These are phyloP conservation scores for Phytopythium kandeliae DNA, from an alignment of 352 stramenopile genomes.

Conservation along the genomic window DNA sequence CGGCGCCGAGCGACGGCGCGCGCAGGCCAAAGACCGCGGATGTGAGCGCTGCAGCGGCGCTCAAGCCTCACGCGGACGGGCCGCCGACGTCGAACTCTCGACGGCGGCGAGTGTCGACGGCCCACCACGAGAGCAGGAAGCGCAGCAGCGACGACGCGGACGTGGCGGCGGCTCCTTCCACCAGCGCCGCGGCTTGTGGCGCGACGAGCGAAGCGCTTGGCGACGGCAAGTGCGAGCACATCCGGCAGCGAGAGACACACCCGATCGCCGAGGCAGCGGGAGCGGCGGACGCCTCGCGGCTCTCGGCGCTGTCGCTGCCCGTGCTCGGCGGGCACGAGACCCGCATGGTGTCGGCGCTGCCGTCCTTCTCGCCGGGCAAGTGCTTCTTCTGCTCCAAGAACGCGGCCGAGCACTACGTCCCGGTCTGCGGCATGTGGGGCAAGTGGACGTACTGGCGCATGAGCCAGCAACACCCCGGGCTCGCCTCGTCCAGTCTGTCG, in stretches of 20 bases:
- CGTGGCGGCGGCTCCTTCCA: too few relatives aligned
- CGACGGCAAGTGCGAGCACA: neutral
- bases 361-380: conserved; percentile 74
- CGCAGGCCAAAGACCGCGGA: neutral
- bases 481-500: conserved; percentile 10
- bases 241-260: neutral
- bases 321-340: neutral
- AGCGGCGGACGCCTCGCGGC: neutral
- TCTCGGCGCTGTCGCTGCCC: neutral
- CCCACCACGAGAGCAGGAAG: neutral
- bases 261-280: neutral
- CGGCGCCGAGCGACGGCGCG: neutral
- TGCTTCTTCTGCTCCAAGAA: conserved; percentile 87
- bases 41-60: neutral
- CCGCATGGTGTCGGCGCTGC: conserved; percentile 65
- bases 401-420: conserved; percentile 72
- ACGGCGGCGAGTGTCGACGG: neutral
- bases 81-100: neutral
- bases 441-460: conserved; percentile 86
- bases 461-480: conserved; percentile 49
- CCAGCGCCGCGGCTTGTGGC: too few relatives aligned
- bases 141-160: neutral
- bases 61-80: neutral
- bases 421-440: conserved; percentile 74
- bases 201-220: neutral